Base-by-base conservation (phyloP, 768 basidiomycete species). In the Xerocomus spinulosus region DNA sequence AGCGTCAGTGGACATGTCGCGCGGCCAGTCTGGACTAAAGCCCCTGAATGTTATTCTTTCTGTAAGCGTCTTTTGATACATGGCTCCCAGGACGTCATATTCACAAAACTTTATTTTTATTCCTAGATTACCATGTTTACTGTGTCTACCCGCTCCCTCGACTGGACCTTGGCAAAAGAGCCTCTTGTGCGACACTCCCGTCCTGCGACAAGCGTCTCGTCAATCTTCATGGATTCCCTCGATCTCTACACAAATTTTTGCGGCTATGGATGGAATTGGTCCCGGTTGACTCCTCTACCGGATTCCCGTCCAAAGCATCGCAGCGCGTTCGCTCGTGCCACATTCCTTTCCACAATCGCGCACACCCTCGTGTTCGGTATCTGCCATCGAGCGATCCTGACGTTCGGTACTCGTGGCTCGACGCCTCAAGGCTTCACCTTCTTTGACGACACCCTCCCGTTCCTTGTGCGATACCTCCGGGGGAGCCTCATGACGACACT, bases 231-330 rank as follows among this genome's bases (percentile, higher is more conserved):
- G 33, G 74, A 85, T 47, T 73, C 75, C 3, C 54, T 73, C 12
- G 81, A 85, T 46, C 70, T 86, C 20, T 53, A 51, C 23, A 68
- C 65, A 54, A 81, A 74, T 49, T 54, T 80, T 13, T 79, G 83
- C 17, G 83, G 83, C 6, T 58, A 70, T 40, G 81, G 79, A 15
- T 86, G 83, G 83, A 67, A 75, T 34, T 83, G 80, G 76, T 79
- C 81, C 2, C 54, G 58, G 23, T 13, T 58, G 10, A 40, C 58
- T 38, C 24, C 64, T 21, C 61, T 67, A 7, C 60, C 49, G 7
- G 74, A 77, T 51, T 71, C 67, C 9, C 74, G 76, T 18, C 68
- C 73, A 3, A 50, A 58, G 1, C 71, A 75, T 18, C 69, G 60
- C 8, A 17, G 49, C 1, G 52, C 61, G 13, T 83, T 81, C 57